Evolutionary conservation across 371 early-diverging fungal species (phyloP), one percentile per base, ranked within the genome.

Genomic region (Mucor circinelloides): DNA sequence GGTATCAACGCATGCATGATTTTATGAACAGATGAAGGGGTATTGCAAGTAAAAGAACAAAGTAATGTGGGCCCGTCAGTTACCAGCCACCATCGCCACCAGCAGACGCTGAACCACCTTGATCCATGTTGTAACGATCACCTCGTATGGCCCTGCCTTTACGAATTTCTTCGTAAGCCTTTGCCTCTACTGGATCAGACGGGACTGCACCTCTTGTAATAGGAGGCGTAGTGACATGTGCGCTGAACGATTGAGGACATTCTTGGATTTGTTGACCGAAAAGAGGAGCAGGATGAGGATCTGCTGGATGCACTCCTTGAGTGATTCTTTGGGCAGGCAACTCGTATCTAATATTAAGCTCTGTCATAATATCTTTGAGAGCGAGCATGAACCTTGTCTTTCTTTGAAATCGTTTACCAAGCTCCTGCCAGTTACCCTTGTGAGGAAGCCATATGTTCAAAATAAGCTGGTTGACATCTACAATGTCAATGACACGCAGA

Each of bases 341-440:
- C 34, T 76, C 74, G 69, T 89, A 89, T 25, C 69, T 72, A 68
- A 90, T 88, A 3, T 77, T 80, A 27, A 89, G 76, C 1, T 85
- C 85, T 23, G 72, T 75, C 15, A 91, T 70, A 4, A 83, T 80
- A 15, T 84, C 83, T 58, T 85, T 85, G 56, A 91, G 68, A 5
- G 81, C 81, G 60, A 82, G 83, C 79, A 90, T 81, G 68, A 89
- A 90, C 74, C 81, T 73, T 44, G 77, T 88, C 31, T 87, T 68
- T 19, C 90, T 80, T 27, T 78, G 71, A 77, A 82, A 86, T 7
- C 90, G 83, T 60, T 84, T 82, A 8, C 84, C 85, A 9, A 85
- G 75, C 59, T 90, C 89, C 70, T 90, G 90, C 90, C 90, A 90
- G 61, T 91, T 91, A 28, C 86, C 84, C 72, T 88, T 87, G 72